A percentile compares a stretch with the other conserved stretches of the same genome.
These are phyloP conservation scores for Phaeosphaeriaceae sp. DNA, from an alignment of 2,329 filamentous ascomycete species.

Conservation along the genomic window DNA sequence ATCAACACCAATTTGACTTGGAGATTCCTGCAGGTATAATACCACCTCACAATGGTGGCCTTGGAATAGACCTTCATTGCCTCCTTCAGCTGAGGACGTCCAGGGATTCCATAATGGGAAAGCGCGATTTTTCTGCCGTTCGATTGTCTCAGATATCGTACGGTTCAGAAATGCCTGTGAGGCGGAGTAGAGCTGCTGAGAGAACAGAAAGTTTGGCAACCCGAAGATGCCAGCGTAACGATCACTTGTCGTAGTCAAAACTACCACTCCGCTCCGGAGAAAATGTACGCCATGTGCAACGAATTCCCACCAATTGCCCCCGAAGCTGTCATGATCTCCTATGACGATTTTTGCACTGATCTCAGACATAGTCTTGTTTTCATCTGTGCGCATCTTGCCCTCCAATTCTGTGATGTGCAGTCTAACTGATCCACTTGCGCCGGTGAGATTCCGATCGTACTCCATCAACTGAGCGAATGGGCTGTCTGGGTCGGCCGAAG, in stretches of 20 bases:
- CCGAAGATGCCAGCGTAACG: constrained; percentile 87
- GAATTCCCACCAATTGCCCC: constrained; percentile 78
- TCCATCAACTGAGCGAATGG: constrained; percentile 67
- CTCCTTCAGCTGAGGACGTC: constrained; percentile 70
- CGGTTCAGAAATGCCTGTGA: constrained; percentile 68
- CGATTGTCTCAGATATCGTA: constrained; percentile 71
- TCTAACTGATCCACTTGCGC: constrained; percentile 67
- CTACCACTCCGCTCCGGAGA: constrained; percentile 75
- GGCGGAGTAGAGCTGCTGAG: constrained; percentile 56
- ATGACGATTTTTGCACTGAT: constrained; percentile 74
- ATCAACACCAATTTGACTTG: constrained; percentile 33
- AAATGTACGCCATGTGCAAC: constrained; percentile 85
- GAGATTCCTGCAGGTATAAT: constrained; percentile 75
- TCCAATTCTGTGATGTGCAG: constrained; percentile 68
- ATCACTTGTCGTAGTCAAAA: constrained; percentile 89
- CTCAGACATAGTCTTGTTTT: constrained; percentile 63
- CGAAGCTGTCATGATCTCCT: constrained; percentile 70
- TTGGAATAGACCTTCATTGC: constrained; percentile 61
- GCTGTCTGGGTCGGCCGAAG: constrained; percentile 67
- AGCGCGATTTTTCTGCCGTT: constrained; percentile 68
- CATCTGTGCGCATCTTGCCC: constrained; percentile 37
- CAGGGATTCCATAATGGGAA: constrained; percentile 68
- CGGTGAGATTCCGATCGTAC: constrained; percentile 84
- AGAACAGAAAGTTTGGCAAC: constrained; percentile 80
- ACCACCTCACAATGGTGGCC: constrained; percentile 91